Evolutionary conservation across 2,329 filamentous ascomycete genomes (phyloP).

Genomic region (Rutstroemia sp.): DNA sequence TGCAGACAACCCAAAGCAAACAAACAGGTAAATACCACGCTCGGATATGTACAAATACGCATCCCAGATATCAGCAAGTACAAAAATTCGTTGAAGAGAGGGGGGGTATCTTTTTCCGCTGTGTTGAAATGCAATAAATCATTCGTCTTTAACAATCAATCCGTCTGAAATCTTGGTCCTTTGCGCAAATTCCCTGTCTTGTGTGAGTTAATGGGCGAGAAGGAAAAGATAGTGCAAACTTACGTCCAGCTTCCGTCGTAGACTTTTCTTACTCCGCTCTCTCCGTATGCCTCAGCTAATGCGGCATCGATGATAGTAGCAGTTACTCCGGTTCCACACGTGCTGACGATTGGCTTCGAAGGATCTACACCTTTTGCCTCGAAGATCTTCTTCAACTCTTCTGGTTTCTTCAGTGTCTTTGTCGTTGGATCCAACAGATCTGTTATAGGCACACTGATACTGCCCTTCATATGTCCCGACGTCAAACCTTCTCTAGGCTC

Average conservation of each 20-base stretch:
- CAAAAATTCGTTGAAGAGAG: slow-evolving; percentile 6
- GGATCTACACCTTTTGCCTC: slow-evolving; percentile 73
- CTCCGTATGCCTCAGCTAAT: slow-evolving; percentile 68
- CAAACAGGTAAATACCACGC: neutral
- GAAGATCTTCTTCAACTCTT: slow-evolving; percentile 70
- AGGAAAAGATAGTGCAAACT: slow-evolving; percentile 36
- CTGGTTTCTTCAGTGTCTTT: slow-evolving; percentile 68
- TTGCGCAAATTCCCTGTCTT: slow-evolving; percentile 57
- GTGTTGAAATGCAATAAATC: slow-evolving; percentile 10
- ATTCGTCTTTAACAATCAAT: slow-evolving; percentile 47
- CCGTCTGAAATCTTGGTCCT: slow-evolving; percentile 53
- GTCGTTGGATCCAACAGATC: slow-evolving; percentile 75
- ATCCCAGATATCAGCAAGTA: slow-evolving; percentile 5
- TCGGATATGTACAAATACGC: neutral
- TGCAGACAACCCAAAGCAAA: neutral
- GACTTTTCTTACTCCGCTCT: slow-evolving; percentile 59
- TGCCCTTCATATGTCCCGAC: slow-evolving; percentile 87
- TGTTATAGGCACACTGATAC: slow-evolving; percentile 73
- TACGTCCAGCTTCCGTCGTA: slow-evolving; percentile 99
- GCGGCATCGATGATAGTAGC: slow-evolving; percentile 87
- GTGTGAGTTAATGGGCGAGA: slow-evolving; percentile 5
- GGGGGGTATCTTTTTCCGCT: slow-evolving; percentile 6
- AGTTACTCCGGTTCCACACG: slow-evolving; percentile 90
- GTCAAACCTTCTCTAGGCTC: slow-evolving; percentile 82
- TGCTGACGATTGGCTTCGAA: slow-evolving; percentile 73